Evolutionary conservation across 441 rosid genomes (phyloP), one percentile per base, ranked within the genome.

Genomic region (Omphalea diandra): DNA sequence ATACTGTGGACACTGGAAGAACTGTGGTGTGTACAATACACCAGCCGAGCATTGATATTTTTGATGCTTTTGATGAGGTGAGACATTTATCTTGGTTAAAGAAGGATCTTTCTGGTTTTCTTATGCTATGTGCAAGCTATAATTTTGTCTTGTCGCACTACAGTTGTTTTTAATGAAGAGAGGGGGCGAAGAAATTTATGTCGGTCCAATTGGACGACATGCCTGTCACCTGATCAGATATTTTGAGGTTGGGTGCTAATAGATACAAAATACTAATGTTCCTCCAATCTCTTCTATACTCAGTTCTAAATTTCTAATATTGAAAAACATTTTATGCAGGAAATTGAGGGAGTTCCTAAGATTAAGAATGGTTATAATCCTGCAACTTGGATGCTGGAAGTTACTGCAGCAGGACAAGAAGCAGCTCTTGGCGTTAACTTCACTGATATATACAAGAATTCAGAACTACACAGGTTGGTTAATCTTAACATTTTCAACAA

Each of bases 31-130:
- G n/a, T n/a, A n/a, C n/a, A n/a, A n/a, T n/a, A n/a, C n/a, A n/a
- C n/a, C n/a, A n/a, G n/a, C n/a, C n/a, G n/a, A n/a, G n/a, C n/a
- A n/a, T n/a, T n/a, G n/a, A n/a, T 59, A 84, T 88, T 29, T 86
- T 88, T 60, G 90, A 88, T 67, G 85, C 93, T 55, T 88, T 88
- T 70, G 90, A 88, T 41, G 90, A 88, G 93, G 93, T 86, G 9
- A 65, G 46, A 11, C 64, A 61, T 5, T 49, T 40, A 44, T 41
- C 68, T 9, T 24, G 29, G 20, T 40, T 18, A 26, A 27, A 62
- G 26, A 66, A 31, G 20, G 17, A 35, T 24, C 7, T 67, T 46
- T 65, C 26, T 26, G 12, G 35, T 54, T 32, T 14, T 3, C n/a
- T 33, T 47, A 33, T 14, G 5, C 27, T 14, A 20, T 9, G 18